phyloP scores from a whole-genome alignment of 1,284 basidiomycete species.

The Pyrrhoderma noxium region DNA sequence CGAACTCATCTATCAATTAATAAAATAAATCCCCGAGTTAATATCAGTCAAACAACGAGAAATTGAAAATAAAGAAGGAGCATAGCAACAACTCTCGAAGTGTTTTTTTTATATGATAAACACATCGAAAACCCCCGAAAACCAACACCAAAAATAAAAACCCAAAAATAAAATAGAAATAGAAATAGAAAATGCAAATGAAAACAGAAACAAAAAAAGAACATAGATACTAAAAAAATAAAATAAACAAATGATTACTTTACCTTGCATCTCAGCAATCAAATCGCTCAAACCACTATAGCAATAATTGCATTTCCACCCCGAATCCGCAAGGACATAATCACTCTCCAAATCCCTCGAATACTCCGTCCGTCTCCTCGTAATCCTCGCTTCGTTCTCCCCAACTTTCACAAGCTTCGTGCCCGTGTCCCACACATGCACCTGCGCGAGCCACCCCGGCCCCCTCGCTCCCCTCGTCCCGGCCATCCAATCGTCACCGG shows the following conservation, averaged over 20 bases:
- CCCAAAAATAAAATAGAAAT: no score
- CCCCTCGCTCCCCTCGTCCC: slow-evolving; percentile 12
- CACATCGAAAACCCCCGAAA: no score
- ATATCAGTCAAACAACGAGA: no score
- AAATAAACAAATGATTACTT: slow-evolving; percentile 23
- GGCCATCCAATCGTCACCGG: neutral
- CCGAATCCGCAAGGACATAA: slow-evolving; percentile 31
- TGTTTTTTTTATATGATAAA: no score
- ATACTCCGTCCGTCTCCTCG: slow-evolving; percentile 20
- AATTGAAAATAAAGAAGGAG: no score
- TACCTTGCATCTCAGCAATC: slow-evolving; percentile 24
- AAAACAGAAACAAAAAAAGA: neutral
- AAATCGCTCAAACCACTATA: slow-evolving; percentile 31
- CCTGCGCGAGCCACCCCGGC: slow-evolving; percentile 28
- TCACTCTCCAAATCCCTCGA: slow-evolving; percentile 30
- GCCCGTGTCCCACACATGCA: slow-evolving; percentile 24
- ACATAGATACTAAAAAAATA: no score
- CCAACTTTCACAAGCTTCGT: slow-evolving; percentile 7
- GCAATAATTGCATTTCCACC: slow-evolving; percentile 26
- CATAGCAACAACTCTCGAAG: no score
- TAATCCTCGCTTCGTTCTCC: slow-evolving; percentile 1
- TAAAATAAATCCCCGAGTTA: no score
- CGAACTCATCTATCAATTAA: slow-evolving; percentile 30
- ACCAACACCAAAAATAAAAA: neutral
- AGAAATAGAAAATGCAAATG: no score